Conservation (phyloP, 1,139 yeast species). For the Nakaseomyces glabratus region DNA sequence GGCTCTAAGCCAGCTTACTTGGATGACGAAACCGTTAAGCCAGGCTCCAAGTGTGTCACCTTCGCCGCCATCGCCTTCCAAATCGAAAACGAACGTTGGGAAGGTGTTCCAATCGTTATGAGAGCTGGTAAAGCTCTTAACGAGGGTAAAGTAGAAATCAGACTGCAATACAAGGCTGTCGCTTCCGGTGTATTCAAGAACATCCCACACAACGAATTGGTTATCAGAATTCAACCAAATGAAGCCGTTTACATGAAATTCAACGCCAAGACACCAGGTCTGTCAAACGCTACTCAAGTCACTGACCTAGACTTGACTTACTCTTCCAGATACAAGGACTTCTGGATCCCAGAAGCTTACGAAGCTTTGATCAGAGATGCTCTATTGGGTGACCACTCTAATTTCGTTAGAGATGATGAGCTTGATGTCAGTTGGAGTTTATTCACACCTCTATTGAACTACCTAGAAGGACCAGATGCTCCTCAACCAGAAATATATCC, state of each 20-base stretch:
- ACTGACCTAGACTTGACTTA: constrained; percentile 90
- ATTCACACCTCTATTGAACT: constrained; percentile 81
- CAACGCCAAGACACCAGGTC: constrained; percentile 89
- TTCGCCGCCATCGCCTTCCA: constrained; percentile 76
- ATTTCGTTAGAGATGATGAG: constrained; percentile 97
- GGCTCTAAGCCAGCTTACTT: constrained; percentile 83
- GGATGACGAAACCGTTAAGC: constrained; percentile 87
- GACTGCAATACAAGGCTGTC: constrained; percentile 85
- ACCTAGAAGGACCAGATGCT: constrained; percentile 61
- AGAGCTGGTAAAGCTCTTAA: constrained; percentile 96
- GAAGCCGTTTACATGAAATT: constrained; percentile 90
- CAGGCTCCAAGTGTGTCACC: constrained; percentile 78
- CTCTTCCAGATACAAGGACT: constrained; percentile 69
- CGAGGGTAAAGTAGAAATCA: constrained; percentile 86
- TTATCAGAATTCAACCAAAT: constrained; percentile 86
- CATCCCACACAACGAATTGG: constrained; percentile 86
- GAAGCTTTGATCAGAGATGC: constrained; percentile 92
- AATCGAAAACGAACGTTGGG: constrained; percentile 93
- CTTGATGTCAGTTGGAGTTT: constrained; percentile 87
- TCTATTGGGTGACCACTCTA: constrained; percentile 85
- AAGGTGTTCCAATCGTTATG: constrained; percentile 90
- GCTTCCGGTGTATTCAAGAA: constrained; percentile 73
- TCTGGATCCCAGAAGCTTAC: constrained; percentile 96
- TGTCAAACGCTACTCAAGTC: constrained; percentile 67
- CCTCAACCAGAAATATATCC: constrained; percentile 61